phyloP scores from a whole-genome alignment of 495 filamentous ascomycete genomes.

The Hypoxylon rickii region DNA sequence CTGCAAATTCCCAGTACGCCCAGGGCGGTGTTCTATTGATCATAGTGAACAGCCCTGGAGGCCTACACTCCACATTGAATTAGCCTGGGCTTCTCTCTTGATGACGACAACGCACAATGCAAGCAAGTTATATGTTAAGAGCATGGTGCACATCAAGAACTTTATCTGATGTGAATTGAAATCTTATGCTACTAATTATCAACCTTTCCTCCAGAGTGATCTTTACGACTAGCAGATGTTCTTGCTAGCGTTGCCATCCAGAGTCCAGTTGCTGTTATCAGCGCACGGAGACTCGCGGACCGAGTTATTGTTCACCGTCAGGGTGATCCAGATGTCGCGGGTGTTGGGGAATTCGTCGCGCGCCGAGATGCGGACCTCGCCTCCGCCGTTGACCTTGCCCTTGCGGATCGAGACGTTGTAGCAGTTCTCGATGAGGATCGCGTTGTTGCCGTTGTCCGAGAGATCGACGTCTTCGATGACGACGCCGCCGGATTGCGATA shows the following conservation, averaged over 20 bases:
- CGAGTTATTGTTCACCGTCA: constrained; percentile 44
- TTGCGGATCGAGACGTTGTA: constrained; percentile 48
- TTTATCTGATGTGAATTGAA: too few species aligned
- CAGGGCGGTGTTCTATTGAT: too few species aligned
- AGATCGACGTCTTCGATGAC: constrained; percentile 46
- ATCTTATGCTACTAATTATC: too few species aligned
- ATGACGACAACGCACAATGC: too few species aligned
- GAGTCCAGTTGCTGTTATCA: constrained; percentile 46
- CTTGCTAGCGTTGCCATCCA: constrained; percentile 43
- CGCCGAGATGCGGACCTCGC: constrained; percentile 50
- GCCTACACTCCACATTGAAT: too few species aligned
- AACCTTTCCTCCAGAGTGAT: too few species aligned
- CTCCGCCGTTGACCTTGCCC: constrained; percentile 51
- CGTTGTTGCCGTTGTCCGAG: constrained; percentile 51
- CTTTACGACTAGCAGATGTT: too few species aligned
- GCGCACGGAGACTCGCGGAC: constrained; percentile 52
- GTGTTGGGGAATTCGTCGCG: constrained; percentile 51
- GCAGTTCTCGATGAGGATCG: constrained; percentile 55
- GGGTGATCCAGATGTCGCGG: constrained; percentile 45
- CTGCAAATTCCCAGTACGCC: too few species aligned
- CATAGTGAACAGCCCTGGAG: too few species aligned
- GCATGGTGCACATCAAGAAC: too few species aligned
- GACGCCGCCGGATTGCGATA: constrained; percentile 49
- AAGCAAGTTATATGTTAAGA: too few species aligned
- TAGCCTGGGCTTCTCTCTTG: too few species aligned